Evolutionary conservation across 2,329 filamentous ascomycete species (phyloP), one percentile per base, ranked within the genome.

Genomic region (Fusarium sp.): DNA sequence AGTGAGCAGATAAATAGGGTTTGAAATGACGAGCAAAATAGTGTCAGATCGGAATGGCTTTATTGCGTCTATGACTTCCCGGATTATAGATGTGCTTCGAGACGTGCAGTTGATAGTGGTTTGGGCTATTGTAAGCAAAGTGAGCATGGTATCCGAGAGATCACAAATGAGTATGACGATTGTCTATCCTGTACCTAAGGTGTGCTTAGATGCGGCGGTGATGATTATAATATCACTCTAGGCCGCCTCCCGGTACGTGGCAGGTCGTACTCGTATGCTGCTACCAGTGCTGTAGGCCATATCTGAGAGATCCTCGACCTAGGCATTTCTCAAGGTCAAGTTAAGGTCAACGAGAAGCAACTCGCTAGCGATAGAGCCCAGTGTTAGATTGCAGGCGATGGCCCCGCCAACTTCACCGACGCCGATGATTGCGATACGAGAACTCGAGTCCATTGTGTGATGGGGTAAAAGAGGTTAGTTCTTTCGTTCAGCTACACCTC

Each of bases 1-100:
- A 3, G 87, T 88, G 39, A 89, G 79, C 36, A 88, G 79, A 72
- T 89, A 87, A 27, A 89, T 86, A 1, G 87, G 87, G 74, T 88
- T 88, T 5, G 87, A 83, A 7, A 88, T 86, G 4, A 88, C 77
- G 2, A 89, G 77, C 1, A 89, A 74, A 36, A 89, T 83, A 0
- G 86, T 80, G 60, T 86, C 81, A 6, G 81, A 77, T 36, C 79
- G 80, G 63, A 89, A 85, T 0, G 86, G 86, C 20, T 80, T 81
- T 83, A 89, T 86, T 41, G 81, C 80, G 4, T 80, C 77, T 35
- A 88, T 81, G 20, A 86, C 84, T 22, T 80, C 83, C 10, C 81
- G 80, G 27, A 88, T 75, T 50, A 88, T 86, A 27, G 81, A 80
- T 27, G 86, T 72, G 70, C 87, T 88, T 7, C 84, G 81, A 31